phyloP scores from a whole-genome alignment of 257 asterid species.

The Nemophila menziesii region DNA sequence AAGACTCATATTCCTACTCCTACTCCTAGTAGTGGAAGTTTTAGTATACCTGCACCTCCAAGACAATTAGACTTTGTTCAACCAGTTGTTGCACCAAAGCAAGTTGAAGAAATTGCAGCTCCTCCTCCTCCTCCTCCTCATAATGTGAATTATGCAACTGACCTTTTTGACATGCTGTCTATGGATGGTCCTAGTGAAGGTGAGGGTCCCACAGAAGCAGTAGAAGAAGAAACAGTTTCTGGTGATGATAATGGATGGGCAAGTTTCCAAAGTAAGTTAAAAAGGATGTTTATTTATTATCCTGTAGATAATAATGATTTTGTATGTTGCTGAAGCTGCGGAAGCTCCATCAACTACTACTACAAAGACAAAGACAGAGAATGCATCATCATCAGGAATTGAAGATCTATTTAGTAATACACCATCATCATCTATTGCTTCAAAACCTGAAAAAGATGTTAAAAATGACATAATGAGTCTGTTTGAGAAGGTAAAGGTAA shows the following conservation, averaged over 20 bases:
- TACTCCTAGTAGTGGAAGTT: too few relatives aligned
- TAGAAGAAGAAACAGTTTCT: too few relatives aligned
- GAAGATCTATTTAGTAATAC: conserved; percentile 74
- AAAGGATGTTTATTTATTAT: not conserved
- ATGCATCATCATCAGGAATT: conserved; percentile 43
- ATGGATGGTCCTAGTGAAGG: conserved; percentile 9
- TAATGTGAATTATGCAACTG: conserved; percentile 10
- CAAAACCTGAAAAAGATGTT: conserved; percentile 61
- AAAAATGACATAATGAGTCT: conserved; percentile 93
- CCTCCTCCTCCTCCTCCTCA: too few relatives aligned
- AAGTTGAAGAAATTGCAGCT: not conserved
- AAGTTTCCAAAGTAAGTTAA: conserved; percentile 14
- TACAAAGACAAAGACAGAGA: conserved; percentile 31
- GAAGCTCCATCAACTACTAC: conserved; percentile 38
- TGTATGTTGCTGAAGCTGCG: conserved; percentile 49
- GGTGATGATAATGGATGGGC: conserved; percentile 1
- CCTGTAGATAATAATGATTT: not conserved
- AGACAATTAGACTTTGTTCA: conserved; percentile 13
- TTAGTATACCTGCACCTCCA: conserved; percentile 9
- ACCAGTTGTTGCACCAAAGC: conserved; percentile 8
- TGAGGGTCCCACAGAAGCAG: conserved; percentile 2
- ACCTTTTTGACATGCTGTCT: conserved; percentile 14
- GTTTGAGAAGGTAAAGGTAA: conserved; percentile 70
- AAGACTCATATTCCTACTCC: conserved; percentile 7
- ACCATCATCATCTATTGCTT: conserved; percentile 35